Conservation (phyloP, 169 alveolate species). For the Eimeria acervulina region DNA sequence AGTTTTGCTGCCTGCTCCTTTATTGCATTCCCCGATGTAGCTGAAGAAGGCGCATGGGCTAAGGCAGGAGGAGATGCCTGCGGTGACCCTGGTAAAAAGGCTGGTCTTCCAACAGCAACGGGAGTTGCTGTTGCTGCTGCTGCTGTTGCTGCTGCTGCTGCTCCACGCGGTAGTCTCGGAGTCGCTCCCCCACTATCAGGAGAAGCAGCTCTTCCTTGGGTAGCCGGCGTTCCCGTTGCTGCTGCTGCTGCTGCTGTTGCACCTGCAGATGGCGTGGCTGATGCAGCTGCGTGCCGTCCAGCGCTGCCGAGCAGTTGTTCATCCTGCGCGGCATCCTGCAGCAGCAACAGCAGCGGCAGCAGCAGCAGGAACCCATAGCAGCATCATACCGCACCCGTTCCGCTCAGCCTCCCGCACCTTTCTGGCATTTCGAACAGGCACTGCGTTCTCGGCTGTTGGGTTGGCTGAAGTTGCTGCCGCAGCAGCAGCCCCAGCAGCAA, state of each 20-base stretch:
- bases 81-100: background rate
- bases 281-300: constrained; percentile 2
- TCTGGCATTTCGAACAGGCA: background rate
- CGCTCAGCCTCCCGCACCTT: background rate
- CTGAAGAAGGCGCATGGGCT: too few species aligned
- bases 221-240: background rate
- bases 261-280: background rate
- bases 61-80: background rate
- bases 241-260: background rate
- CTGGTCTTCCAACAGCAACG: background rate
- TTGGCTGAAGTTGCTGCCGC: background rate
- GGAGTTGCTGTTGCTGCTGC: constrained; percentile 1
- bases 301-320: background rate
- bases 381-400: background rate
- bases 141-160: constrained; percentile 18
- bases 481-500: background rate
- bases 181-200: background rate
- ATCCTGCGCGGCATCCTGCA: constrained; percentile 48
- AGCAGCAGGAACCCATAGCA: background rate
- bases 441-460: background rate
- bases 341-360: constrained; percentile 12
- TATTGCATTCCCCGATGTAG: background rate
- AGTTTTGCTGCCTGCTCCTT: background rate
- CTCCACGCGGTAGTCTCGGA: background rate
- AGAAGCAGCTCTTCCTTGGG: background rate